Evolutionary conservation across 148 eudicot species (phyloP).

Genomic region (Cornus suecica): DNA sequence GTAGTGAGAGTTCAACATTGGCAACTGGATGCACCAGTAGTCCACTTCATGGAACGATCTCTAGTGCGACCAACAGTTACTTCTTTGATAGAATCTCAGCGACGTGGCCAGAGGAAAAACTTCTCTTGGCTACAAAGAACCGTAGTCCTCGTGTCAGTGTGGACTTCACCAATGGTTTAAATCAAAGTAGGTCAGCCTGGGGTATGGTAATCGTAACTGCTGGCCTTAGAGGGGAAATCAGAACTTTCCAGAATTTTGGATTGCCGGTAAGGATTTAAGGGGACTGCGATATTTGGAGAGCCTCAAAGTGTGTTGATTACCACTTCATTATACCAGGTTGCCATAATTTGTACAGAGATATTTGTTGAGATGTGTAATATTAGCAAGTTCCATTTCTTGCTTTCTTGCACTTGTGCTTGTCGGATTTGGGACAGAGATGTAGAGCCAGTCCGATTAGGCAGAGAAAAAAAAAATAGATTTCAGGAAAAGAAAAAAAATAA

Average conservation of each 20-base stretch:
- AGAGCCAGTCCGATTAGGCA: slow-evolving; percentile 24
- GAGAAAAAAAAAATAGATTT: slow-evolving; percentile 25
- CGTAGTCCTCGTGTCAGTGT: slow-evolving; percentile 64
- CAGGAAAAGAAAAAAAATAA: slow-evolving; percentile 9
- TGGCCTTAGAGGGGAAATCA: slow-evolving; percentile 74
- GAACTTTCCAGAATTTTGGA: slow-evolving; percentile 89
- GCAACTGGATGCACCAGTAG: slow-evolving; percentile 48
- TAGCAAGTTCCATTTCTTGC: slow-evolving; percentile 36
- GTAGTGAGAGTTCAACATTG: slow-evolving; percentile 44
- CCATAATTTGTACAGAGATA: slow-evolving; percentile 52
- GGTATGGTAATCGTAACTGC: slow-evolving; percentile 91
- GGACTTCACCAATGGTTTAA: slow-evolving; percentile 59
- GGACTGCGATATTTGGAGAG: background rate
- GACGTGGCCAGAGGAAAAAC: slow-evolving; percentile 96
- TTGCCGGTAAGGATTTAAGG: slow-evolving; percentile 63
- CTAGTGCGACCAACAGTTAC: slow-evolving; percentile 62
- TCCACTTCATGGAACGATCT: slow-evolving; percentile 59
- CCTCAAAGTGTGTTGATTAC: background rate
- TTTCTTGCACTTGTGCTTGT: slow-evolving; percentile 27
- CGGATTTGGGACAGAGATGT: slow-evolving; percentile 21
- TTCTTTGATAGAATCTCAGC: slow-evolving; percentile 78
- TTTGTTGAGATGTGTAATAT: slow-evolving; percentile 44
- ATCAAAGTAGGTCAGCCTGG: slow-evolving; percentile 73
- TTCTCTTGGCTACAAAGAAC: slow-evolving; percentile 50
- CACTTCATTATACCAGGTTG: slow-evolving; percentile 5